Conservation (phyloP, 2,329 filamentous ascomycete genomes). For the Fusarium longipes region DNA sequence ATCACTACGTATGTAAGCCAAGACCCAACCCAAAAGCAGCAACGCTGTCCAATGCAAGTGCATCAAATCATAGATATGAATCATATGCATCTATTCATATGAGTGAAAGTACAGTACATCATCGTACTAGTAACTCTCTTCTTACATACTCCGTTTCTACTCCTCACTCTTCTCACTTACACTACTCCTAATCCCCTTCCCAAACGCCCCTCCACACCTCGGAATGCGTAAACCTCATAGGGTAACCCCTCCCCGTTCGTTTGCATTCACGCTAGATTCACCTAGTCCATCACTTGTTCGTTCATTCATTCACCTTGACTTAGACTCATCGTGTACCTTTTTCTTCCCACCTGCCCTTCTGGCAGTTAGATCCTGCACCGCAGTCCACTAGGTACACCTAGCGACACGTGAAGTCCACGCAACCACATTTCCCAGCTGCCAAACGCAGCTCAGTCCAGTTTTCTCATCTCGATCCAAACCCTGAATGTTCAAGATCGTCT, state of each 20-base stretch:
- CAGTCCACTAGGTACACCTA: slow-evolving; percentile 4
- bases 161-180: background rate
- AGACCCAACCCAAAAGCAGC: background rate
- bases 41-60: background rate
- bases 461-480: slow-evolving; percentile 36
- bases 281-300: slow-evolving; percentile 8
- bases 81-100: slow-evolving; percentile 23
- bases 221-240: slow-evolving; percentile 38
- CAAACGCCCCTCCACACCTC: slow-evolving; percentile 26
- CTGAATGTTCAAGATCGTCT: slow-evolving; percentile 33
- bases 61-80: slow-evolving; percentile 14
- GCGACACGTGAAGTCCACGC: slow-evolving; percentile 14
- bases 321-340: background rate
- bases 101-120: slow-evolving; percentile 17
- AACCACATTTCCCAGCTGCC: slow-evolving; percentile 15
- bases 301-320: background rate
- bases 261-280: slow-evolving; percentile 25
- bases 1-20: slow-evolving; percentile 13
- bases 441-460: slow-evolving; percentile 24
- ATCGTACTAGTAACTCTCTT: background rate
- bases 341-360: slow-evolving; percentile 4
- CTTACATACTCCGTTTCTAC: background rate
- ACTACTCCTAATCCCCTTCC: background rate
- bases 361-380: background rate
- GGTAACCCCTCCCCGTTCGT: slow-evolving; percentile 39